Base-by-base conservation (phyloP, 768 basidiomycete species). In the Collybiopsis luxurians region DNA sequence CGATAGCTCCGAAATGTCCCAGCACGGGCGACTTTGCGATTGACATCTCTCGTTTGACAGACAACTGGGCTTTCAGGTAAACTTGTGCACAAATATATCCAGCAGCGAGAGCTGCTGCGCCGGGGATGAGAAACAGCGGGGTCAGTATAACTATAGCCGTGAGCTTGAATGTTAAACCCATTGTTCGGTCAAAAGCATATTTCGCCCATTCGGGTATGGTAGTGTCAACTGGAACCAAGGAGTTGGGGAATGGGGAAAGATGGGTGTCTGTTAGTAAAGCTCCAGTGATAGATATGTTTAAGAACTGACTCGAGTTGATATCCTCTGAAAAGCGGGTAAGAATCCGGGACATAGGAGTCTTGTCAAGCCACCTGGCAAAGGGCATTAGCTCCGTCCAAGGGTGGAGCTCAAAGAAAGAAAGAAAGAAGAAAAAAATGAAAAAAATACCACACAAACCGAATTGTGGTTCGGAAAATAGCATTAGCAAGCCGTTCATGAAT, bases 391-490 rank as follows among this genome's bases (percentile, higher is more conserved):
- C n/a, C n/a, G n/a, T n/a, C n/a, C n/a, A n/a, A n/a, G n/a, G n/a
- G n/a, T n/a, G n/a, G n/a, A n/a, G n/a, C n/a, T n/a, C n/a, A n/a
- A n/a, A 30, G 23, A 21, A 45, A 36, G 12, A 15, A 58, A 60
- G 23, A 40, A 71, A 75, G 75, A 7, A 77, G 79, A 3, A 79
- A 75, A 0, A 75, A 73, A 13, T 79, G 64, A 5, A 74, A 68
- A 17, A 69, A 53, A 17, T 6, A 17, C 30, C 6, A n/a, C n/a
- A n/a, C n/a, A n/a, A n/a, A n/a, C 63, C 68, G 24, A 82, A 85
- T 84, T 75, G 87, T 87, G 3, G 84, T 81, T 9, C 82, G 77
- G 12, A 89, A 67, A 0, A 89, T 65, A 10, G 83, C 76, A 23
- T 77, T 67, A 3, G 87, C 60, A 0, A 89, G 73, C 10, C 80